Conservation (phyloP, 257 asterid genomes). For the Scutellaria baicalensis region DNA sequence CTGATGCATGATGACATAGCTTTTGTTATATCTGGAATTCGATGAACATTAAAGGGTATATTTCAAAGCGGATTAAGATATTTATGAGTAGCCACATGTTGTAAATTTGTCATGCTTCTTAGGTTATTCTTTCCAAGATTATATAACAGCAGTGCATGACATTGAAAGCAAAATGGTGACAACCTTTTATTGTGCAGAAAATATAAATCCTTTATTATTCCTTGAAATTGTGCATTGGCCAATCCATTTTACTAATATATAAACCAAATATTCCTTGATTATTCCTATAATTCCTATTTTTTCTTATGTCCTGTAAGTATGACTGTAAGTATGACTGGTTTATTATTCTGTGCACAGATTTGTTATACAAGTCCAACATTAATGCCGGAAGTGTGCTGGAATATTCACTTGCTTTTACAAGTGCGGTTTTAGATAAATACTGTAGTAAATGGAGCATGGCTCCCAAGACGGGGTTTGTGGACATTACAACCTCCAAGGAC, state of each 20-base stretch:
- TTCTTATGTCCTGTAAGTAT: not conserved
- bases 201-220: no score
- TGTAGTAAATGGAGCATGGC: conserved; percentile 90
- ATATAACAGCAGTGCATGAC: not conserved
- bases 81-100: not conserved
- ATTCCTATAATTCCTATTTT: not conserved
- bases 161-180: not conserved
- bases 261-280: not conserved
- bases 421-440: conserved; percentile 94
- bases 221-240: no score
- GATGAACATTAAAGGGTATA: not conserved
- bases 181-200: not conserved
- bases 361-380: conserved; percentile 81
- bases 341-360: conserved; percentile 44
- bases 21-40: not conserved
- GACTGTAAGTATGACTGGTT: no score
- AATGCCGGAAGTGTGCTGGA: conserved; percentile 97
- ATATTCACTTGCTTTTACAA: conserved; percentile 92
- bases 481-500: conserved; percentile 94
- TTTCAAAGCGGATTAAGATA: not conserved
- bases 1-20: not conserved
- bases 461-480: conserved; percentile 91
- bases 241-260: not conserved
- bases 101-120: not conserved
- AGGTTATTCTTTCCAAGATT: not conserved